Base-by-base conservation (phyloP, 495 filamentous ascomycete genomes). In the Filosporella fistucella region DNA sequence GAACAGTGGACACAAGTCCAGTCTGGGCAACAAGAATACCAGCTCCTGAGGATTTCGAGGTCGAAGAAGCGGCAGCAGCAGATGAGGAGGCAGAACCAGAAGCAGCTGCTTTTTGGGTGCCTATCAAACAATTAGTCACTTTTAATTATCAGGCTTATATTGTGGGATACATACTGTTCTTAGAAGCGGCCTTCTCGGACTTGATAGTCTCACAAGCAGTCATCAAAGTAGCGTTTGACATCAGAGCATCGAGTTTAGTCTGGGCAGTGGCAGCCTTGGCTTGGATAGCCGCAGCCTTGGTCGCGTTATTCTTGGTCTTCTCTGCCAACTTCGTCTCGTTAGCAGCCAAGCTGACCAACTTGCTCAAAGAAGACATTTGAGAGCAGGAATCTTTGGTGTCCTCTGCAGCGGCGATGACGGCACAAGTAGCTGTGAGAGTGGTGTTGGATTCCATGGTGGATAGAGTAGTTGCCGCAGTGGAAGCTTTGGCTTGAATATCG, bases 401-500 rank as follows among this genome's bases (percentile, higher is more conserved):
- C 7, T 26, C 39, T 21, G 24, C 22, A 41, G 51, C 51, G 18
- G 24, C 17, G 17, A 54, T 32, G 8, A 54, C 51, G 2, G 45
- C 35, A 33, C 52, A 55, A 20, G 26, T 23, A 13, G 45, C 25
- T 20, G 42, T 14, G 11, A 55, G 33, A 20, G 52, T 55, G 24
- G 40, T 35, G 14, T 55, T 55, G 21, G 39, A 39, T n/a, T 45
- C 4, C 23, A 55, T 14, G 13, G 45, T 35, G 3, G 17, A 9
- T 4, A 55, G 42, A 17, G 39, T 38, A 22, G 35, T 41, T 3
- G 45, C 35, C 2, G 52, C 52, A 2, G 11, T 32, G 4, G 45
- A 49, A 11, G 52, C 52, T 26, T 49, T 49, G 37, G 52, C 41
- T 49, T 55, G 22, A 40, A 55, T 39, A 30, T 49, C 52, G 12